Base-by-base conservation (phyloP, 768 basidiomycete genomes). In the Amanita muscaria region DNA sequence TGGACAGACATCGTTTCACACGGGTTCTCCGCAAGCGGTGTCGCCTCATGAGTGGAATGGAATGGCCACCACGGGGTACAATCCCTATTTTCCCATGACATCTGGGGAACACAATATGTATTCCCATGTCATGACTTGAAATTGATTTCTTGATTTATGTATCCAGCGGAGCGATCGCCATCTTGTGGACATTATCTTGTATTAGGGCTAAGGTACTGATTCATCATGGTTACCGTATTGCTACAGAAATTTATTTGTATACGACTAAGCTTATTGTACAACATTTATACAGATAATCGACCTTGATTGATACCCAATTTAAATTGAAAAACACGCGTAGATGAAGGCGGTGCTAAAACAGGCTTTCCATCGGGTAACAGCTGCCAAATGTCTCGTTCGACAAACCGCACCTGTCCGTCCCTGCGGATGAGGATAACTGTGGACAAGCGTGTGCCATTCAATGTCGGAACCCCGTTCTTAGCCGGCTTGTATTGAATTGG, bases 381-480 rank as follows among this genome's bases (percentile, higher is more conserved):
- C 42, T 55, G 58, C 81, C 81, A 88, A 21, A 77, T 66, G 55
- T 89, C 86, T 36, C 83, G 65, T 59, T 90, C 88, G 35, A 83
- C 65, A 53, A 87, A 88, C 14, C 76, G 46, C 7, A 74, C 84
- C 34, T 70, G 60, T 21, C 84, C 80, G 41, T 69, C 68, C 49
- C 70, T 73, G 46, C 68, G 68, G 15, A 90, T 65, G 45, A 90
- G 71, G 40, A 90, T 56, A 31, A 86, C 75, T 3, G 83, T 88
- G 33, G 87, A 75, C 42, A 84, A 59, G 12, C 87, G 80, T 25
- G 88, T 90, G 34, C 74, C 87, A 54, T 85, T 87, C 48, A 56
- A 58, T 19, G 46, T 55, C 15, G 36, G 50, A 11, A 32, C 52
- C 21, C 32, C 35, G 30, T 32, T 46, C 22, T 56, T 59, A 25